Percentiles rank a stretch among this genome's conserved stretches.
Evolutionary conservation across 1,139 yeast genomes (phyloP).

Genomic region (Taphrina pruni): DNA sequence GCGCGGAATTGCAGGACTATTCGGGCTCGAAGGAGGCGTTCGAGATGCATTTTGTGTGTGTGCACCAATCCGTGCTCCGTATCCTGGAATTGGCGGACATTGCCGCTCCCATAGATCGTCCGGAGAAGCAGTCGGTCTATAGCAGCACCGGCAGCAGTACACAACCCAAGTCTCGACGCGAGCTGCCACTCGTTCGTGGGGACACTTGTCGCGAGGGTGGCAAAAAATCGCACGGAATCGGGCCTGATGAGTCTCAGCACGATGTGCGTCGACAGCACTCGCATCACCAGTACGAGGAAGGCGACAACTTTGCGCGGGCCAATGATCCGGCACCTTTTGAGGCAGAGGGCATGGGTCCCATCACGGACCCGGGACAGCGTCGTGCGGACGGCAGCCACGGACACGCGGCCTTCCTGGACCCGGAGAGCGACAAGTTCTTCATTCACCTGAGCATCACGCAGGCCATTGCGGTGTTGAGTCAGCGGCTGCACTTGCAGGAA

Average conservation of each 20-base stretch:
- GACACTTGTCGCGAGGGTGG: constrained; percentile 7
- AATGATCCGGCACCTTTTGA: constrained; percentile 30
- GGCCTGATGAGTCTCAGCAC: too few relatives aligned
- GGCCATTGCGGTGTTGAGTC: constrained; percentile 19
- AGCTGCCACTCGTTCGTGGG: constrained; percentile 26
- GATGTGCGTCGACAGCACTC: background rate
- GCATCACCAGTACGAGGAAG: constrained; percentile 5
- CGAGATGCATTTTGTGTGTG: constrained; percentile 37
- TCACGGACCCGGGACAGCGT: constrained; percentile 12
- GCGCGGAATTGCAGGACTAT: constrained; percentile 72
- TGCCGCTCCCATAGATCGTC: constrained; percentile 33
- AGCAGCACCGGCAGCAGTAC: too few relatives aligned
- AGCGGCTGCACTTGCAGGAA: constrained; percentile 16
- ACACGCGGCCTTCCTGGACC: constrained; percentile 30
- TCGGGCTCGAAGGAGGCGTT: constrained; percentile 58
- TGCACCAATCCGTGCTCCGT: constrained; percentile 23
- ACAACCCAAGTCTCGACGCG: constrained; percentile 9
- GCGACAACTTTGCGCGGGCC: constrained; percentile 21
- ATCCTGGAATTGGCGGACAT: constrained; percentile 32
- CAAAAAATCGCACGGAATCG: background rate
- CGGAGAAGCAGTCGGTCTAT: constrained; percentile 17
- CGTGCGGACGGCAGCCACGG: constrained; percentile 5
- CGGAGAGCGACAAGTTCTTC: constrained; percentile 23
- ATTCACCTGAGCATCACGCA: constrained; percentile 31
- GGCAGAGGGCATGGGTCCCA: constrained; percentile 34